Evolutionary conservation across 768 basidiomycete species (phyloP), one percentile per base, ranked within the genome.

Genomic region (Lentinus brumalis): DNA sequence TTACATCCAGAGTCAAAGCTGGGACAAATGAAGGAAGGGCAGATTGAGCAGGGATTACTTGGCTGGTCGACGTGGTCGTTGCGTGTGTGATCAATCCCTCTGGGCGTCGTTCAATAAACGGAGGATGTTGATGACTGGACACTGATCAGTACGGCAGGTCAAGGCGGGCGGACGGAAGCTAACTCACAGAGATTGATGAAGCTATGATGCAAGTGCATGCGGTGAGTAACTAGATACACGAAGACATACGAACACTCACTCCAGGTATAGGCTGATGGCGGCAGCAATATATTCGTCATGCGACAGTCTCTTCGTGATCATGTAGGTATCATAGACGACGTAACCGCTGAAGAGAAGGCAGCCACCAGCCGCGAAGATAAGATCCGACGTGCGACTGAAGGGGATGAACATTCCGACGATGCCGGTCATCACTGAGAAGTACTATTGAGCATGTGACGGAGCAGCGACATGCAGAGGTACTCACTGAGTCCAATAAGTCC

Each of bases 201-300:
- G 69, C 90, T 92, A 64, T 46, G 26, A 2, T 6, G 21, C 12
- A 10, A 49, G 21, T 15, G 55, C 53, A 21, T 58, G 39, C 56
- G 51, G 63, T 67, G 38, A 75, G 61, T 51, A 46, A 32, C 32
- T 67, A 57, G 3, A 44, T 41, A 31, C 10, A 46, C 53, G 32
- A 2, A 49, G 46, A 31, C 4, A 53, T 4, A 39, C 54, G 29
- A 42, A 35, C 5, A 87, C 87, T 66, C 76, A 91, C 86, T 98
- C 96, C 57, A 98, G 87, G 76, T 98, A 98, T n/a, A 98, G 84
- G 65, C 87, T 89, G 70, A 98, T 89, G 16, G 93, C 82, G 39
- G 88, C 96, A 78, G 97, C 78, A 66, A 97, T 94, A 73, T 84
- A 94, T 73, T 99, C 97, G 65, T 99, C 97, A 4, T 94, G 93